Conservation (phyloP, 2,329 filamentous ascomycete species). For the Sclerotinia trifoliorum region DNA sequence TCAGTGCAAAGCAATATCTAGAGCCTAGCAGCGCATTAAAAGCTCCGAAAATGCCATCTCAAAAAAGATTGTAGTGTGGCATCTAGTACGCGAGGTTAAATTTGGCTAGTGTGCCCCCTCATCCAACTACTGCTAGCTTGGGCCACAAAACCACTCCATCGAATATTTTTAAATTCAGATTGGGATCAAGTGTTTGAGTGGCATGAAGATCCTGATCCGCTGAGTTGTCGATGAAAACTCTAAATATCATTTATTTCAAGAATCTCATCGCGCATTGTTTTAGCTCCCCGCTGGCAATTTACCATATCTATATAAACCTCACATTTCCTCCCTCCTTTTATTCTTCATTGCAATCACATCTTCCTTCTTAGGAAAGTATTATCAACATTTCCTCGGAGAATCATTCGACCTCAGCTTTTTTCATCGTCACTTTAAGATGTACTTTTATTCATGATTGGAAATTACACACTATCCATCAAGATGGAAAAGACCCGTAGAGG, state of each 20-base stretch:
- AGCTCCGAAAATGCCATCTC: background rate
- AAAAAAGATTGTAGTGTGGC: background rate
- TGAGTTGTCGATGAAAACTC: background rate
- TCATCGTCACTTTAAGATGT: background rate
- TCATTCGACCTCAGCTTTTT: background rate
- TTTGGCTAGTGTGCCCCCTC: background rate
- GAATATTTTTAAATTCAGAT: background rate
- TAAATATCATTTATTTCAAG: background rate
- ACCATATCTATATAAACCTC: background rate
- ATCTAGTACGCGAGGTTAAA: background rate
- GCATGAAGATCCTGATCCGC: background rate
- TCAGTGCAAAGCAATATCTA: background rate
- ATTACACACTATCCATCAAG: too few relatives aligned
- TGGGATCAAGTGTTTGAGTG: too few relatives aligned
- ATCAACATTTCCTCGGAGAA: background rate
- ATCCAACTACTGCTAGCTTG: background rate
- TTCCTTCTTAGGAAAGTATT: too few relatives aligned
- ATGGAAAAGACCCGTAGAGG: too few relatives aligned
- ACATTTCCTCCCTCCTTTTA: too few relatives aligned
- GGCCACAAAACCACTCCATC: background rate
- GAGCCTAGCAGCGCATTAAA: background rate
- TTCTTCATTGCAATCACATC: background rate
- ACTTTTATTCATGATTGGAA: background rate
- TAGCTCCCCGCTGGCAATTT: background rate
- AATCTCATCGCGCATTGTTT: background rate